Percentiles rank a stretch among this genome's conserved stretches.
These are phyloP conservation scores for Acephala macrosclerotiorum DNA, from an alignment of 2,329 filamentous ascomycete species.

Conservation along the genomic window DNA sequence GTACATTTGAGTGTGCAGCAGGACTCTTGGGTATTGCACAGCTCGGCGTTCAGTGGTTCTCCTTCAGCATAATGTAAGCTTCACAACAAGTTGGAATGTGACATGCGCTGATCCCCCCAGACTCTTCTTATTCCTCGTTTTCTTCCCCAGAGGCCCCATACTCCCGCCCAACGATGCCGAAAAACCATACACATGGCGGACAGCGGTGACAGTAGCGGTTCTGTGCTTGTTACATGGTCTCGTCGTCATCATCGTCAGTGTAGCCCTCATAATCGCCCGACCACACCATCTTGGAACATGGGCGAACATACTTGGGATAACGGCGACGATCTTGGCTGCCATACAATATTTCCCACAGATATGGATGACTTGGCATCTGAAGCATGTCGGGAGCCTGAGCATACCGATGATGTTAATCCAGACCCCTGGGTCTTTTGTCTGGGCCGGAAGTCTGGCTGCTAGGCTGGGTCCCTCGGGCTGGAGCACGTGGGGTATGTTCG, in stretches of 20 bases:
- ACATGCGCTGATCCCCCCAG: constrained; percentile 54
- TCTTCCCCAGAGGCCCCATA: constrained; percentile 75
- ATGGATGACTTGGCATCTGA: constrained; percentile 84
- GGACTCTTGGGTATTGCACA: constrained; percentile 89
- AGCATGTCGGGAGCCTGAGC: constrained; percentile 88
- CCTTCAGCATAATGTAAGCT: constrained; percentile 87
- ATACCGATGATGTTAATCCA: constrained; percentile 99
- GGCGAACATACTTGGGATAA: constrained; percentile 86
- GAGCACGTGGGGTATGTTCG: constrained; percentile 94
- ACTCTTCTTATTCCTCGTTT: constrained; percentile 91
- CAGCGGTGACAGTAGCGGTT: constrained; percentile 77
- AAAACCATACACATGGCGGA: constrained; percentile 74
- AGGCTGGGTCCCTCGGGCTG: constrained; percentile 84
- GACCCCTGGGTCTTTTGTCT: constrained; percentile 90
- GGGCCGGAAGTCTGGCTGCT: constrained; percentile 82
- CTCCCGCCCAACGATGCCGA: constrained; percentile 44
- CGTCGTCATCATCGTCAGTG: constrained; percentile 71
- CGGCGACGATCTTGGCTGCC: constrained; percentile 78
- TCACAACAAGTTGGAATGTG: background rate
- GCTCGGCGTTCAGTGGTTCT: constrained; percentile 89
- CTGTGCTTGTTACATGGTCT: constrained; percentile 79
- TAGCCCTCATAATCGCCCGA: constrained; percentile 68
- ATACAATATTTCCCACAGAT: constrained; percentile 97
- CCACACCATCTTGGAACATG: constrained; percentile 74
- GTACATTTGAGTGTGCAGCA: constrained; percentile 81